A percentile compares a stretch with the other conserved stretches of the same genome.
These are phyloP conservation scores for Monosporascus sp. DNA, from an alignment of 2,329 filamentous ascomycete genomes.

Conservation along the genomic window DNA sequence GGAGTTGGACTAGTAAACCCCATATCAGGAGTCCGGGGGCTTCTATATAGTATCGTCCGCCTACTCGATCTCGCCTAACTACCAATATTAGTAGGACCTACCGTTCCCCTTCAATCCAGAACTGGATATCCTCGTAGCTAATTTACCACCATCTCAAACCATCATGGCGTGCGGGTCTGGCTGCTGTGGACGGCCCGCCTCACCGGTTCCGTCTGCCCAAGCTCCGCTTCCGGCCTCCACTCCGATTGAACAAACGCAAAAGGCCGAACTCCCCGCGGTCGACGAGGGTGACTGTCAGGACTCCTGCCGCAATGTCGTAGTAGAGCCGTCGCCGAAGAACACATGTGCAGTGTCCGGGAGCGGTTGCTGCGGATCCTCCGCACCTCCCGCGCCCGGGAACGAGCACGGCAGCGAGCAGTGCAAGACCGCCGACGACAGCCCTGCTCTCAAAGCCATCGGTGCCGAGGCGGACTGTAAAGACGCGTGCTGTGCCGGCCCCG, in stretches of 20 bases:
- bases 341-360: background rate
- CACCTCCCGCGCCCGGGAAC: background rate
- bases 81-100: no score
- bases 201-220: background rate
- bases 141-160: background rate
- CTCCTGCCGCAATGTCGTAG: background rate
- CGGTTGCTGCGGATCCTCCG: background rate
- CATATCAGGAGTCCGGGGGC: no score
- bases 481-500: slow-evolving; percentile 5
- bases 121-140: background rate
- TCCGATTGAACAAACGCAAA: slow-evolving; percentile 6
- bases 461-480: background rate
- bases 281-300: background rate
- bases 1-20: no score
- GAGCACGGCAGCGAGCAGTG: background rate
- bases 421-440: background rate
- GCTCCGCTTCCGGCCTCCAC: background rate
- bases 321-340: background rate
- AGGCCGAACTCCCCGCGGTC: slow-evolving; percentile 1
- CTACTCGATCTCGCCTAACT: no score
- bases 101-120: no score
- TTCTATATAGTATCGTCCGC: no score
- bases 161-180: slow-evolving; percentile 1
- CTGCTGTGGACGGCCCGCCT: background rate
- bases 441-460: background rate